Evolutionary conservation across 2,329 filamentous ascomycete species (phyloP).

Genomic region (Emmonsia crescens): DNA sequence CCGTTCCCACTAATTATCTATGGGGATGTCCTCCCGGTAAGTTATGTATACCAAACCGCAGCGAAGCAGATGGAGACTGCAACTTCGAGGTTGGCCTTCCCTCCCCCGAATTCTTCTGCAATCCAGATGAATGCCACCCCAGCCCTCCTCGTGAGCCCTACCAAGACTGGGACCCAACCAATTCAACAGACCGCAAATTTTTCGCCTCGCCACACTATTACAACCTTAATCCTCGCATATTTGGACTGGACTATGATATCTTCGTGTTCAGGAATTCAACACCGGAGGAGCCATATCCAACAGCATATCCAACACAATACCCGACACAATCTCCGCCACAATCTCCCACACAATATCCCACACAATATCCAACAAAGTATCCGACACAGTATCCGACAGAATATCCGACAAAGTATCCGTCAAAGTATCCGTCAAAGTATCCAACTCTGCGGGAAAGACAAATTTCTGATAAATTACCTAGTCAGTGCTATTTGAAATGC

Average conservation of each 20-base stretch:
- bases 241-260: slow-evolving; percentile 53
- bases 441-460: slow-evolving; percentile 14
- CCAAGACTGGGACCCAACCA: neutral
- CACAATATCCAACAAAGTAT: neutral
- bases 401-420: neutral
- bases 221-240: slow-evolving; percentile 51
- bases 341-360: neutral
- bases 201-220: slow-evolving; percentile 46
- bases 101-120: slow-evolving; percentile 28
- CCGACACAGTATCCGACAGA: neutral
- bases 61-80: slow-evolving; percentile 25
- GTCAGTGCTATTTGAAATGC: neutral
- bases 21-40: slow-evolving; percentile 36
- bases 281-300: neutral
- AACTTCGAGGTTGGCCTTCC: slow-evolving; percentile 33
- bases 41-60: slow-evolving; percentile 30
- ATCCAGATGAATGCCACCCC: slow-evolving; percentile 26
- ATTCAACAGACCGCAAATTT: neutral
- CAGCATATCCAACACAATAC: neutral
- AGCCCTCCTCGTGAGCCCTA: neutral
- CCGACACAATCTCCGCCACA: neutral
- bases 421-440: neutral
- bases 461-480: slow-evolving; percentile 12
- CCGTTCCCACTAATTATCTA: slow-evolving; percentile 20
- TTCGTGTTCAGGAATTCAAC: slow-evolving; percentile 36